Base-by-base conservation (phyloP, 176 grass and related monocot species). In the Zizania latifolia region DNA sequence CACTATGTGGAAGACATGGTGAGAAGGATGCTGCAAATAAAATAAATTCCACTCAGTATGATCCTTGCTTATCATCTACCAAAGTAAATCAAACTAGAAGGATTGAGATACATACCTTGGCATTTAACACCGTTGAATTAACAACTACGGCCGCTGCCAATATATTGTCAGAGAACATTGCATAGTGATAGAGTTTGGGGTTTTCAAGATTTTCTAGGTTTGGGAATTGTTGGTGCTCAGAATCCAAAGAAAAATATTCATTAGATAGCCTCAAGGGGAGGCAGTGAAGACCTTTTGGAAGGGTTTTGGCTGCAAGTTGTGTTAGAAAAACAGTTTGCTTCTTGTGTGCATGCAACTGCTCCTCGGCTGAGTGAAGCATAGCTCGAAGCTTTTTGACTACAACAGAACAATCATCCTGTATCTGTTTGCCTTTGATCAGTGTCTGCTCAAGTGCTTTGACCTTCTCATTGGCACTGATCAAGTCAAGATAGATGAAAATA, bases 251-350 rank as follows among this genome's bases (percentile, higher is more conserved):
- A 71, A 86, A 90, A 71, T 90, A 97, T 82, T 90, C 90, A 31
- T 64, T 82, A 35, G 90, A 63, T 62, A 97, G 82, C 66, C 77
- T 83, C 51, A 97, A 38, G 10, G 93, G 82, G 35, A 97, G 85
- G 58, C 93, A 97, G 35, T 97, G 93, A 70, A 97, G 93, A 64
- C 93, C 93, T 83, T 93, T 97, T 15, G 93, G 90, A 48, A 97
- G 74, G 58, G 90, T 88, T 90, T 97, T 93, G 46, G 93, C 93
- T 33, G 90, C 93, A 78, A 97, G 82, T 79, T 97, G 90, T 58
- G 90, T 93, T 22, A 97, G 93, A 84, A 90, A 93, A 62, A 86
- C 71, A 66, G 87, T 87, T 51, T 93, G 90, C 44, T 88, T 93
- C 71, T 86, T 90, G 54, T 97, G 93, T 57, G 82, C 87, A 86